A percentile compares a stretch with the other conserved stretches of the same genome.
phyloP scores from a whole-genome alignment of 176 grass and related monocot genomes.

The Poa annua region DNA sequence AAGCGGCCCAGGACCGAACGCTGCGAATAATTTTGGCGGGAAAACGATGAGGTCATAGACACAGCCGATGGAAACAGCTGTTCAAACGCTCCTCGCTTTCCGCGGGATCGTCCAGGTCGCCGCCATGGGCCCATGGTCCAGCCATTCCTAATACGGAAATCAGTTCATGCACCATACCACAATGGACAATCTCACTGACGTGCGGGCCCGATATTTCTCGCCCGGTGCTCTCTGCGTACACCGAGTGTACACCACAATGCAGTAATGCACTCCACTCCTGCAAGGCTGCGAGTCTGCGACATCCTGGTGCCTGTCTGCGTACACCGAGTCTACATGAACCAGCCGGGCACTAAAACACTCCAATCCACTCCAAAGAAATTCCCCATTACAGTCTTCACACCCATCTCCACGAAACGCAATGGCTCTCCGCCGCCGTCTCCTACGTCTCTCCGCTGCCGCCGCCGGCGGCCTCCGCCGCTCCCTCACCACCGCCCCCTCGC shows the following conservation, averaged over 20 bases:
- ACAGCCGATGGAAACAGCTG: background rate
- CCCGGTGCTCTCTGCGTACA: background rate
- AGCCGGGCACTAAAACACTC: background rate
- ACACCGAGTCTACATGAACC: background rate
- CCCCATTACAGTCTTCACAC: background rate
- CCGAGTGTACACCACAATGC: too few relatives aligned
- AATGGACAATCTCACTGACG: background rate
- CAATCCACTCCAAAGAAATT: background rate
- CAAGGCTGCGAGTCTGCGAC: too few relatives aligned
- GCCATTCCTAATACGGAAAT: background rate
- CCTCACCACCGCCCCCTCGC: slow-evolving; percentile 5
- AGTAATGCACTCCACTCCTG: too few relatives aligned
- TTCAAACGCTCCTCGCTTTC: background rate
- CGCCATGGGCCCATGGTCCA: too few relatives aligned
- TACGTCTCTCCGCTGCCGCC: background rate
- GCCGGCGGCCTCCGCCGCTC: background rate
- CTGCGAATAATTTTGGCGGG: background rate
- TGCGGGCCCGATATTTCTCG: background rate
- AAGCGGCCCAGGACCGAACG: too few relatives aligned
- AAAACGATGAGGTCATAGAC: background rate
- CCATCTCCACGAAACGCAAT: background rate
- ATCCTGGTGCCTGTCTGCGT: background rate
- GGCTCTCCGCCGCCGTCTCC: slow-evolving; percentile 21
- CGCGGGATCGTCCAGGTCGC: background rate
- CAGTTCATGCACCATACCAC: background rate